Conservation (phyloP, 2,329 filamentous ascomycete species). For the Ophiostoma montium region DNA sequence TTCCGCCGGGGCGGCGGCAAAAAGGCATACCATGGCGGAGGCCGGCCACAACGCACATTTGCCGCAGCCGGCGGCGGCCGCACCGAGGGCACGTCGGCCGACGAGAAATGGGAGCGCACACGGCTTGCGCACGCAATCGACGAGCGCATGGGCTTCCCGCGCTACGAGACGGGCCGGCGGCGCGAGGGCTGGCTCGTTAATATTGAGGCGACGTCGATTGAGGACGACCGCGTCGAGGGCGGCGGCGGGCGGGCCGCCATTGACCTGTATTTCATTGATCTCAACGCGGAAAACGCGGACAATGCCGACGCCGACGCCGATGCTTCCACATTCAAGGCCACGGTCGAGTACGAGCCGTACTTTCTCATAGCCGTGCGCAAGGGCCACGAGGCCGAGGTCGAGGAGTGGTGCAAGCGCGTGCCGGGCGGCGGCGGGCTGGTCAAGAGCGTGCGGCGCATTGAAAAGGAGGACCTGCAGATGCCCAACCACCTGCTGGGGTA, state of each 20-base stretch:
- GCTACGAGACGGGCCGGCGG: slow-evolving; percentile 78
- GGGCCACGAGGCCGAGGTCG: slow-evolving; percentile 80
- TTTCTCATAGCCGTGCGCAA: slow-evolving; percentile 84
- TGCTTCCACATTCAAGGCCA: slow-evolving; percentile 84
- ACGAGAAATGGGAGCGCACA: slow-evolving; percentile 82
- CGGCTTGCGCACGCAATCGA: slow-evolving; percentile 79
- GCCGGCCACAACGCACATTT: slow-evolving; percentile 52
- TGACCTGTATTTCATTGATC: slow-evolving; percentile 94
- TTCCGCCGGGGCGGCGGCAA: slow-evolving; percentile 49
- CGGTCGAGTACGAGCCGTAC: slow-evolving; percentile 91
- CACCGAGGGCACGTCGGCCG: slow-evolving; percentile 74
- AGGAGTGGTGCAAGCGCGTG: slow-evolving; percentile 81
- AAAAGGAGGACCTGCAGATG: slow-evolving; percentile 89
- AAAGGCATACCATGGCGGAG: slow-evolving; percentile 59
- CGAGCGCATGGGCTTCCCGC: slow-evolving; percentile 84
- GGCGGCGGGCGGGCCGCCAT: slow-evolving; percentile 81
- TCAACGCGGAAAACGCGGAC: slow-evolving; percentile 82
- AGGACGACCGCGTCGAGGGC: slow-evolving; percentile 71
- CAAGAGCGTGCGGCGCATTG: slow-evolving; percentile 60
- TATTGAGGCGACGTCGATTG: slow-evolving; percentile 75
- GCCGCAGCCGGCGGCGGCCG: slow-evolving; percentile 60
- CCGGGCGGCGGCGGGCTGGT: slow-evolving; percentile 65
- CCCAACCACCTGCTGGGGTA: slow-evolving; percentile 94
- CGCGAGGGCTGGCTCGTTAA: slow-evolving; percentile 85
- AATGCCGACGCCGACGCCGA: slow-evolving; percentile 93